phyloP scores from a whole-genome alignment of 495 filamentous ascomycete species.

The Penicillium ochrochloron region DNA sequence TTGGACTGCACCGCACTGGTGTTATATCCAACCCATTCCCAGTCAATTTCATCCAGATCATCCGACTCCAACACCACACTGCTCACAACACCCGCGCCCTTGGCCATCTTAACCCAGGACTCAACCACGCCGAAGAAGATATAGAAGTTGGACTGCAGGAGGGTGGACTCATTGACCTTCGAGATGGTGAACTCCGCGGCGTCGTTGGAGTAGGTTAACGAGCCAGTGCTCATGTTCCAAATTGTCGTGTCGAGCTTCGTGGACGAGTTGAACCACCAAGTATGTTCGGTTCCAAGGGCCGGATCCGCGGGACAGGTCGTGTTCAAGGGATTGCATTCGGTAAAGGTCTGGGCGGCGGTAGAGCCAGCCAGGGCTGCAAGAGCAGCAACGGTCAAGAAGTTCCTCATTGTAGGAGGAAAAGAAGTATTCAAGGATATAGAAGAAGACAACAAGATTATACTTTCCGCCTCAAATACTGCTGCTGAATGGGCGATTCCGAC shows the following conservation, averaged over 20 bases:
- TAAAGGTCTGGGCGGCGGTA: slow-evolving; percentile 51
- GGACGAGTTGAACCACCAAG: slow-evolving; percentile 63
- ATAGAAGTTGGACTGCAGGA: slow-evolving; percentile 74
- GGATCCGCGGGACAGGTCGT: slow-evolving; percentile 67
- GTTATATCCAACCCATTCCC: slow-evolving; percentile 65
- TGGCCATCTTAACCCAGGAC: slow-evolving; percentile 70
- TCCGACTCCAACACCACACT: slow-evolving; percentile 88
- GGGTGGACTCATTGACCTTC: slow-evolving; percentile 62
- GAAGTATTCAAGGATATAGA: background rate
- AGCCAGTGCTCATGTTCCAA: slow-evolving; percentile 68
- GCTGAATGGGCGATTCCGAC: slow-evolving; percentile 7
- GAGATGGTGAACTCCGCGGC: slow-evolving; percentile 73
- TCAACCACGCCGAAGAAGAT: slow-evolving; percentile 85
- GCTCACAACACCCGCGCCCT: slow-evolving; percentile 76
- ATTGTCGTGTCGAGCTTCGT: slow-evolving; percentile 48
- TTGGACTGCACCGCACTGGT: slow-evolving; percentile 77
- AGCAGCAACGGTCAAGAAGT: slow-evolving; percentile 32
- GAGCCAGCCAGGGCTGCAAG: slow-evolving; percentile 33
- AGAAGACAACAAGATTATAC: background rate
- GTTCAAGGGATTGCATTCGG: slow-evolving; percentile 69
- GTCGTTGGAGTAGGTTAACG: slow-evolving; percentile 56
- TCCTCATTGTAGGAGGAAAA: slow-evolving; percentile 28
- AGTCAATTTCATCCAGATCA: slow-evolving; percentile 92
- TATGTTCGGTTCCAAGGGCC: slow-evolving; percentile 66
- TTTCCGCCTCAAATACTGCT: slow-evolving; percentile 11